Percentiles rank a stretch among this genome's conserved stretches.
Conservation (phyloP, 1,284 basidiomycete species). For the Fomitopsis betulina region DNA sequence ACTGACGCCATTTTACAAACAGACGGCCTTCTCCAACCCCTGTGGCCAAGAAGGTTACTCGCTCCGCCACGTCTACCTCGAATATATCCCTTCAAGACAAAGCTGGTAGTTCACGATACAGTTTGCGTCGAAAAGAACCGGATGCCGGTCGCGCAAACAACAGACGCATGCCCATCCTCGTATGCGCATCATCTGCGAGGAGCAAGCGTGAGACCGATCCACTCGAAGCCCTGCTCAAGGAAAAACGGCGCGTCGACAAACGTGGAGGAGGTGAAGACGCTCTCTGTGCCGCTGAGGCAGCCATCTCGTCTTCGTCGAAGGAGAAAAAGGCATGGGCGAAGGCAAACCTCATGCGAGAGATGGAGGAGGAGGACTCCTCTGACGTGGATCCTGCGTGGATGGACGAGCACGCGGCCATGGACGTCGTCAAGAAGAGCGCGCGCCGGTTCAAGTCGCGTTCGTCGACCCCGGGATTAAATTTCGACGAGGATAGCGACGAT, state of each 20-base stretch:
- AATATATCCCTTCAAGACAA: background rate
- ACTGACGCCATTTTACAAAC: background rate
- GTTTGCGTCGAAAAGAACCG: conserved; percentile 18
- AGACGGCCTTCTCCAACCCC: background rate
- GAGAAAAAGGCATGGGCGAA: conserved; percentile 6
- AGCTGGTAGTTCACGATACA: conserved; percentile 14
- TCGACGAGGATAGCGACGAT: conserved; percentile 10
- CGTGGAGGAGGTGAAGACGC: conserved; percentile 19
- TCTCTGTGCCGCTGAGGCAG: conserved; percentile 23
- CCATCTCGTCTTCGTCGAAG: conserved; percentile 34
- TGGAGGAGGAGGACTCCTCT: conserved; percentile 33
- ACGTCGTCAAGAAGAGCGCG: conserved; percentile 21
- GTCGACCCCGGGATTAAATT: conserved; percentile 6
- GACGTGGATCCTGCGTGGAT: conserved; percentile 23
- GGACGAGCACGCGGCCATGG: conserved; percentile 36
- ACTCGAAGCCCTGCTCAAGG: conserved; percentile 36
- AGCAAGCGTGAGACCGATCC: conserved; percentile 39
- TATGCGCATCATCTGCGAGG: conserved; percentile 1
- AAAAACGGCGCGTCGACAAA: conserved; percentile 24
- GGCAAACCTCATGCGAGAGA: conserved; percentile 23
- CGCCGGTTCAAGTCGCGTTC: conserved; percentile 4
- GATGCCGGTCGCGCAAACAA: background rate
- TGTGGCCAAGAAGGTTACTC: background rate
- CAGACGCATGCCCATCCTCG: conserved; percentile 3
- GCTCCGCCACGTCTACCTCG: conserved; percentile 3